Base-by-base conservation (phyloP, 2,329 filamentous ascomycete species). In the Fusarium scirpi region DNA sequence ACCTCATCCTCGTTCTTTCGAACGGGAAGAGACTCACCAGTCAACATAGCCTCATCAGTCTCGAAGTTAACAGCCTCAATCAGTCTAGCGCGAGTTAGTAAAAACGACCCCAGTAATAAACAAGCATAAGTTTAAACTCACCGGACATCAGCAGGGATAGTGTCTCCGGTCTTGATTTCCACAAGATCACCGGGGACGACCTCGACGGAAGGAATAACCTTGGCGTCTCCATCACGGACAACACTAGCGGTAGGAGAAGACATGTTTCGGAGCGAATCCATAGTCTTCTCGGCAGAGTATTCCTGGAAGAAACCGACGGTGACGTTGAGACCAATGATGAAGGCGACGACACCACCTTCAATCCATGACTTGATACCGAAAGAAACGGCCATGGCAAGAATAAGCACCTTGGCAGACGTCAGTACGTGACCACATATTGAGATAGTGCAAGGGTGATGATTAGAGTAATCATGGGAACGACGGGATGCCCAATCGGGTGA, bases 1-100 rank as follows among this genome's bases (percentile, higher is more conserved):
- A 84, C 82, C 47, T 79, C 77, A 29, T 82, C 77, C 13, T 84
- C 76, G 70, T 85, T 81, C 80, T 90, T 87, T 79, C 81, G 82
- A 12, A 89, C 85, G 27, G 89, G 88, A 2, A 89, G 81, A 20
- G 89, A 89, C 77, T 91, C 89, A 60, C 89, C 89, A 40, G 89
- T 91, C 25, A 90, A 82, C 49, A 90, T 82, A 6, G 88, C 87
- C 76, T 90, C 88, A 67, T 93, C 90, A 67, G 89, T 90, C 72
- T 90, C 89, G 46, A 90, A 85, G 77, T 92, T 92, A 81, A 91
- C 86, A 30, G 83, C 85, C 70, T 89, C 85, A 65, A 89, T 74
- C 25, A 86, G 73, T 55, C 62, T 70, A 5, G 22, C 24, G 85
- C 85, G 18, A 84, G 74, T 86, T 89, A 29, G 85, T 86, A 63